Evolutionary conservation across 352 stramenopile species (phyloP).

Genomic region (Phytophthora brassicae): DNA sequence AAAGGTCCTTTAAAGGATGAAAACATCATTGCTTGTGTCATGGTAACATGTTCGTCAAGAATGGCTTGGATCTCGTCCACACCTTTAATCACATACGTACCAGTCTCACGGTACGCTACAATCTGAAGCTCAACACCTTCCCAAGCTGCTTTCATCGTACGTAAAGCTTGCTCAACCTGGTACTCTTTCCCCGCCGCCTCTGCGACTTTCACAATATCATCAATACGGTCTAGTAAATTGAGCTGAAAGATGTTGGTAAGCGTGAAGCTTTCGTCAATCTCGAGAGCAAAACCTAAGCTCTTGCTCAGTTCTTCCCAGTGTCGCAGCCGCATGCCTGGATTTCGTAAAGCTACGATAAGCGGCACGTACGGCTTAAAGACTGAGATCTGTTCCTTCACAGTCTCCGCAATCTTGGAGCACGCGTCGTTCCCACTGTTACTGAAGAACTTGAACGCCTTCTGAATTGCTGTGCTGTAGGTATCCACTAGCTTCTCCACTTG

Average conservation of each 20-base stretch:
- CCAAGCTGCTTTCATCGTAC: conserved; percentile 93
- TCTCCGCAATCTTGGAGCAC: conserved; percentile 89
- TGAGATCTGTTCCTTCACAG: conserved; percentile 91
- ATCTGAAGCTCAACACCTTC: conserved; percentile 90
- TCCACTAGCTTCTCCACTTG: conserved; percentile 91
- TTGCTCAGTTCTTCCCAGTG: conserved; percentile 93
- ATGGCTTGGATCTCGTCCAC: conserved; percentile 94
- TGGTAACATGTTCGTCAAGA: conserved; percentile 95
- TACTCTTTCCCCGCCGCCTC: conserved; percentile 95
- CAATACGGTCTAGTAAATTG: conserved; percentile 84
- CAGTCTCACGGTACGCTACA: conserved; percentile 90
- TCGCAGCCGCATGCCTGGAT: conserved; percentile 92
- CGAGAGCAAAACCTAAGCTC: conserved; percentile 68
- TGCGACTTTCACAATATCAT: conserved; percentile 91
- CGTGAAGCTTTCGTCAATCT: conserved; percentile 90
- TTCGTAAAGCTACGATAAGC: conserved; percentile 89
- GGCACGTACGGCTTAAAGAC: conserved; percentile 94
- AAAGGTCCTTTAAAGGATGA: conserved; percentile 95
- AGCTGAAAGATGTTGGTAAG: conserved; percentile 86
- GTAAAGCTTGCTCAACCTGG: conserved; percentile 91
- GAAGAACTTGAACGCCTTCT: conserved; percentile 94
- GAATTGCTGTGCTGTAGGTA: conserved; percentile 83
- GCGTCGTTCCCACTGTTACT: conserved; percentile 81
- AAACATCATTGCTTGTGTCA: conserved; percentile 97
- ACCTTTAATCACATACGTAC: conserved; percentile 94